Evolutionary conservation across 139 green algal genomes (phyloP).

Genomic region (Volvox africanus): DNA sequence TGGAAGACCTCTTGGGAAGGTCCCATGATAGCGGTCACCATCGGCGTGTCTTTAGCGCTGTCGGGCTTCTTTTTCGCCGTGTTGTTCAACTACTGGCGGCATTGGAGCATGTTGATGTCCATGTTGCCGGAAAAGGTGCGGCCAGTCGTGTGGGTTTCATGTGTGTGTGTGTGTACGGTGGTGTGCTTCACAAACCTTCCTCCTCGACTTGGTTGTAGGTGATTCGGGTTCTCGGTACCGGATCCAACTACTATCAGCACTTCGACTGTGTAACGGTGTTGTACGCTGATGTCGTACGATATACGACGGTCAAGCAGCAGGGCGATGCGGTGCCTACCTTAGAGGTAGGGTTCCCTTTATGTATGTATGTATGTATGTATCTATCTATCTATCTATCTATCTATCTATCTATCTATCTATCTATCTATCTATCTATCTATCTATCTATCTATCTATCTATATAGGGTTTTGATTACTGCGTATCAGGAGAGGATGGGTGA

Average conservation of each 20-base stretch:
- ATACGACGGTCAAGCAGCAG: not conserved
- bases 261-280: slow-evolving; percentile 19
- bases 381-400: too few species aligned
- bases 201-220: not conserved
- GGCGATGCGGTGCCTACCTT: not conserved
- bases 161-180: too few species aligned
- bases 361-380: too few species aligned
- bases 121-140: slow-evolving; percentile 28
- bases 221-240: not conserved
- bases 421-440: too few species aligned
- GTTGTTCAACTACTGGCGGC: not conserved
- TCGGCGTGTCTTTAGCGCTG: not conserved
- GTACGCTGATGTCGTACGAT: slow-evolving; percentile 39
- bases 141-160: too few species aligned
- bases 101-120: not conserved
- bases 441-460: too few species aligned
- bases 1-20: not conserved
- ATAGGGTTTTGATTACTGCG: too few species aligned
- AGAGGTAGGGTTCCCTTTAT: too few species aligned
- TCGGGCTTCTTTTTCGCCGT: not conserved
- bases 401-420: too few species aligned
- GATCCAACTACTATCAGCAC: slow-evolving; percentile 19
- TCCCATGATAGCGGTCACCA: not conserved
- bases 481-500: too few species aligned
- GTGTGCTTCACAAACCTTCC: too few species aligned